phyloP scores from a whole-genome alignment of 345 rosid species.

The Pistacia integerrima region DNA sequence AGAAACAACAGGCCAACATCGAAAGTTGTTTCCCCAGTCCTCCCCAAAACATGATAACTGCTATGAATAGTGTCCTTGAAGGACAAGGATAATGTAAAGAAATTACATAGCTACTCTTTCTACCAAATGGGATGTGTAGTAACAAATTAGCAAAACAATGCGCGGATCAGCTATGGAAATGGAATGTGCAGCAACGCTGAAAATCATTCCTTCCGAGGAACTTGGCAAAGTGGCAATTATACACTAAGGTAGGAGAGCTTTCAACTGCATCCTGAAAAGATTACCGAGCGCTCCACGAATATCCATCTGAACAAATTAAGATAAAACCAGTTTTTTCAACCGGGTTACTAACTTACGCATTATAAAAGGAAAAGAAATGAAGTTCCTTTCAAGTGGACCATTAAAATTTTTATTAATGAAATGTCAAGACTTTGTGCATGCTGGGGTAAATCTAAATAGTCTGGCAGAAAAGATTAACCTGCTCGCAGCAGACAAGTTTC shows the following conservation, averaged over 20 bases:
- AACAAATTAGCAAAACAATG: background rate
- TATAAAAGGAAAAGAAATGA: background rate
- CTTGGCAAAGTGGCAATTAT: conserved; percentile 2
- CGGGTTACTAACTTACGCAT: too few species aligned
- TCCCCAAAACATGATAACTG: background rate
- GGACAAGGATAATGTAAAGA: background rate
- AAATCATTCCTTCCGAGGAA: conserved; percentile 21
- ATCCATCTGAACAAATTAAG: conserved; percentile 64
- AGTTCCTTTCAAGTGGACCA: background rate
- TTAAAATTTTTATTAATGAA: background rate
- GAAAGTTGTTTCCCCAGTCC: too few species aligned
- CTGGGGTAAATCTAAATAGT: background rate
- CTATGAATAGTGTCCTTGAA: background rate
- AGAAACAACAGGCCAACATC: background rate
- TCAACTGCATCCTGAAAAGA: conserved; percentile 84
- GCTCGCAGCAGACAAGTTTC: conserved; percentile 89
- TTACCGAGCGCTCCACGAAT: conserved; percentile 89
- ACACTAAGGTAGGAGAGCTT: conserved; percentile 66
- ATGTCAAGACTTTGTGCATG: background rate
- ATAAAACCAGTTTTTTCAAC: background rate
- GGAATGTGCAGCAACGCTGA: conserved; percentile 24
- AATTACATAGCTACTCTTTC: conserved; percentile 11
- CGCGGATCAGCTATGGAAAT: background rate
- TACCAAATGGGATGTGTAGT: background rate
- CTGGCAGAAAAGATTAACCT: conserved; percentile 49